Evolutionary conservation across 208 protist genomes (phyloP), one percentile per base, ranked within the genome.

Genomic region (Lotmaria passim): DNA sequence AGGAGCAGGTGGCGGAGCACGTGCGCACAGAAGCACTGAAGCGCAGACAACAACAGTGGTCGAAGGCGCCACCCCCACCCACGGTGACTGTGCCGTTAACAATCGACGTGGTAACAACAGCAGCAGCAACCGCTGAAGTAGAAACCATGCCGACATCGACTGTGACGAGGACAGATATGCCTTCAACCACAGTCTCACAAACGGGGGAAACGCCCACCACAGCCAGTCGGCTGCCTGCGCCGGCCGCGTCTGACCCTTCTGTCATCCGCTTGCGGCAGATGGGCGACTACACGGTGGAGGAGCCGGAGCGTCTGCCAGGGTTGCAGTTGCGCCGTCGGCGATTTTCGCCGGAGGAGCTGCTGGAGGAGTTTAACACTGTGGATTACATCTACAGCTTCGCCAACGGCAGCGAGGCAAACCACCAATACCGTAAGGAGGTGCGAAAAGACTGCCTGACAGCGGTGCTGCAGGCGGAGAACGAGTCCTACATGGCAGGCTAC

Each of bases 301-400:
- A 84, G 50, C 58, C 82, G 14, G 23, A 64, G 14, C 55, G 43
- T 11, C 53, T 88, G 31, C 69, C 72, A 0, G 82, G 78, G 17
- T 56, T 88, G 17, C 33, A 41, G 21, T 61, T 72, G 17, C 31
- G 39, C 21, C 58, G 71, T 21, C 75, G 75, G 38, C 68, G 48
- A 6, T 82, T 78, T 68, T 81, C 81, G 31, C 31, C 60, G 0
- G 70, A 52, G 7, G 82, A 84, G 63, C 59, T 84, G 34, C 59
- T 77, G 11, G 39, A 55, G 21, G 11, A 26, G 38, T 82, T 79
- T 53, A 60, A 30, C 8, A 44, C 79, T 46, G 89, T 98, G 47
- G 93, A 98, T 63, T 75, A 98, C 33, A 81, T 99, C 12, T 99
- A 98, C 79, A 98, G 93, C 11, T 99, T 97, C 85, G 96, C 98